Evolutionary conservation across 129 eudicot genomes (phyloP), one percentile per base, ranked within the genome.

Genomic region (Centaurea solstitialis): DNA sequence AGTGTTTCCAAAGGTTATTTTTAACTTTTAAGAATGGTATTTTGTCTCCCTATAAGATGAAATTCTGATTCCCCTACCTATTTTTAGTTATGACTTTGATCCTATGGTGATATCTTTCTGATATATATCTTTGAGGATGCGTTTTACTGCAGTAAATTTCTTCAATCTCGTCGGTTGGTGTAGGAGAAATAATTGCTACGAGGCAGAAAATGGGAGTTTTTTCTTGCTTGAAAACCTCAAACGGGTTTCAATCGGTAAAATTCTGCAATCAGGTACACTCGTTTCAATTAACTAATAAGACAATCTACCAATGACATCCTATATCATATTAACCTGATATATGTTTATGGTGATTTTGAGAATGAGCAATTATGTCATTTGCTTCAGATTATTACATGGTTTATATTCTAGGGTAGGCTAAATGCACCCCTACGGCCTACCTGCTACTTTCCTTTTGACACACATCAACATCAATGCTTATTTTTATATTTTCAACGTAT

Each of bases 1-100:
- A 77, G 77, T 50, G 12, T 67, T 68, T 78, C 43, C 18, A 45
- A 74, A 12, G 67, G 62, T 79, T 68, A 81, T 68, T 40, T 81
- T 30, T 26, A 26, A 24, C 37, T 26, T 26, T 26, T 26, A 26
- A 12, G 65, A 71, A 80, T 11, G 12, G 18, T 67, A 6, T 26
- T 66, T 33, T 21, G 3, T 7, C 79, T 66, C 24, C 61, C 30
- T 64, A 38, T 26, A 23, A 30, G 50, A 23, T 43, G 35, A 39
- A 28, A 37, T 59, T 75, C 66, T 59, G 76, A 65, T 70, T 80
- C 74, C 70, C 68, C 39, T 41, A 10, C 68, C 50, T 74, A 53
- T 53, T 21, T 53, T 15, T 8, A 57, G 22, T 57, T 57, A 50
- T 57, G 65, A 57, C 3, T 57, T 57, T n/a, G 21, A n/a, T 15